Evolutionary conservation across 306 rosid species (phyloP), one percentile per base, ranked within the genome.

Genomic region (Vicia sativa): DNA sequence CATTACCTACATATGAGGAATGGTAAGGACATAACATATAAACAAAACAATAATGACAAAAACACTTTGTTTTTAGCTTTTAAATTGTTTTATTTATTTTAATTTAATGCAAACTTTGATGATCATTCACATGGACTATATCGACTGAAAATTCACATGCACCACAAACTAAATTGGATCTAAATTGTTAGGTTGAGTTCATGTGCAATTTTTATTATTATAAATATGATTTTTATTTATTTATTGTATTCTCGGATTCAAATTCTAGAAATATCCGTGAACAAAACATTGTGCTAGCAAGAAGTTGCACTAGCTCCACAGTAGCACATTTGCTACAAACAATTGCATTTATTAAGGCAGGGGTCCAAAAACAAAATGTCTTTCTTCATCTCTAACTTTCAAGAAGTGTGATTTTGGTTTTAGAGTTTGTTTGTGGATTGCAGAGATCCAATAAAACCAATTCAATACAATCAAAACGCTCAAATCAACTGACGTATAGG

Each of bases 251-350:
- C 12, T 58, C 3, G 25, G 9, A 74, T 77, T 77, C 64, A 67
- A 79, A 77, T 72, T 80, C 77, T 80, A 81, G 81, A 84, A 74
- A 65, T 16, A 84, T 88, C 92, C 88, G 91, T 90, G 88, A 87
- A 78, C 71, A 57, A 50, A 73, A 67, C 52, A 56, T 12, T 28
- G 46, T 62, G 60, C 37, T 44, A 39, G 46, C 65, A 67, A 52
- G 61, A 78, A 65, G 14, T 49, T 21, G n/a, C 34, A 52, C 58
- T 21, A 52, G 4, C 59, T 23, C 4, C 0, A 21, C 4, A 3
- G 4, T 11, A 53, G 15, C 59, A 53, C 59, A 53, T 23, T 53
- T 53, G 6, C 25, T 23, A 53, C 29, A 23, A 21, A 23, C 15
- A 23, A 11, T 23, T 53, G 34, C 15, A 23, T 52, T 52, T 52